Evolutionary conservation across 257 asterid species (phyloP).

Genomic region (Capsicum chinense): DNA sequence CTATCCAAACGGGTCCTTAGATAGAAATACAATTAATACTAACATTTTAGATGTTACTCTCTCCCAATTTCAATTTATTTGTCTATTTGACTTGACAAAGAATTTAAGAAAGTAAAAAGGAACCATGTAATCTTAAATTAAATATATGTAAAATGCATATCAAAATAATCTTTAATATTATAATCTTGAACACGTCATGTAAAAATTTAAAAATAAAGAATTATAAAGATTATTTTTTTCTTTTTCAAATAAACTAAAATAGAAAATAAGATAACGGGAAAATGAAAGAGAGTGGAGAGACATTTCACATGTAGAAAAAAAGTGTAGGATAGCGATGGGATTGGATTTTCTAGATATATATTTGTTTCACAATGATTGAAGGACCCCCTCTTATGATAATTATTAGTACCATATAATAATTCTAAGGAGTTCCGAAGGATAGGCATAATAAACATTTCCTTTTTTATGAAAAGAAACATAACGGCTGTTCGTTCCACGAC

Average conservation of each 20-base stretch:
- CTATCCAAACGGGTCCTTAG: too few relatives aligned
- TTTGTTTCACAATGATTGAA: constrained; percentile 11
- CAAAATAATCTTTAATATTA: too few relatives aligned
- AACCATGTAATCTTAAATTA: too few relatives aligned
- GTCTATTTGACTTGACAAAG: too few relatives aligned
- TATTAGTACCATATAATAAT: not conserved
- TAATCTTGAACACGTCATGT: too few relatives aligned
- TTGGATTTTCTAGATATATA: not conserved
- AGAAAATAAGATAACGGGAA: too few relatives aligned
- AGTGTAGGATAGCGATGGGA: not conserved
- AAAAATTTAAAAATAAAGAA: too few relatives aligned
- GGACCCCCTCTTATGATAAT: not conserved
- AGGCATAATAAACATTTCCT: not conserved
- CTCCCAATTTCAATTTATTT: too few relatives aligned
- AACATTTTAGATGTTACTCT: not conserved
- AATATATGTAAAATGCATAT: too few relatives aligned
- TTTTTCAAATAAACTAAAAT: too few relatives aligned
- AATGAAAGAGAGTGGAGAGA: not conserved
- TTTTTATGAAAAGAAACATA: not conserved
- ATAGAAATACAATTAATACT: not conserved
- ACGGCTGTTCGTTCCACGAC: not conserved
- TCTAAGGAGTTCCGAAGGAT: not conserved
- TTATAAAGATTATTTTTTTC: too few relatives aligned
- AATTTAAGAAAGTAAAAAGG: too few relatives aligned
- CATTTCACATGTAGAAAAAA: not conserved